Conservation (phyloP, 2,329 filamentous ascomycete species). For the Xylariaceae sp. region DNA sequence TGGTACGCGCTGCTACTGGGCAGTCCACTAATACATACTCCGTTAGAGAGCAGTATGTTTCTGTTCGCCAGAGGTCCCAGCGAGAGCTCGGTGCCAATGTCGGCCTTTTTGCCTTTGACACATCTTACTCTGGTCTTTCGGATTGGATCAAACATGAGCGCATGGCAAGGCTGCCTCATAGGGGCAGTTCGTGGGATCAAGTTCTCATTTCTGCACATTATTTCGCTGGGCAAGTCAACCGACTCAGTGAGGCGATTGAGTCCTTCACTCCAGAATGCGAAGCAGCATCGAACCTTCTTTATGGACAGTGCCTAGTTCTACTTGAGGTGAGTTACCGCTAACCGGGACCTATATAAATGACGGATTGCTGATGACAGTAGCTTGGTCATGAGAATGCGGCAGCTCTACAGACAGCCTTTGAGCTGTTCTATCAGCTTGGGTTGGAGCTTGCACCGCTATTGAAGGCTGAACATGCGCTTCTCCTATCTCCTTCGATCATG, state of each 20-base stretch:
- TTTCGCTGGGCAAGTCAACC: slow-evolving; percentile 27
- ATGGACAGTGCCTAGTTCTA: slow-evolving; percentile 27
- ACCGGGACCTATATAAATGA: background rate
- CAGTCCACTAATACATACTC: slow-evolving; percentile 12
- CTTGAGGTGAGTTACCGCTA: slow-evolving; percentile 21
- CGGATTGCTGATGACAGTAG: slow-evolving; percentile 8
- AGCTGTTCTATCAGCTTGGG: slow-evolving; percentile 28
- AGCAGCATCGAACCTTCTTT: slow-evolving; percentile 25
- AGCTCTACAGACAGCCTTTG: slow-evolving; percentile 26
- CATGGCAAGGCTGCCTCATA: slow-evolving; percentile 25
- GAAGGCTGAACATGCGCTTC: slow-evolving; percentile 24
- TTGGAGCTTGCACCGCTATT: slow-evolving; percentile 24
- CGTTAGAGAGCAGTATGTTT: slow-evolving; percentile 26
- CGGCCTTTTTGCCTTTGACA: slow-evolving; percentile 23
- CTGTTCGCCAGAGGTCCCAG: slow-evolving; percentile 25
- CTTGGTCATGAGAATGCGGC: slow-evolving; percentile 26
- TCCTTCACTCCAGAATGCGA: slow-evolving; percentile 25
- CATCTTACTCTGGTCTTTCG: slow-evolving; percentile 23
- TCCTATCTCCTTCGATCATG: slow-evolving; percentile 19
- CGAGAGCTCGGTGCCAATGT: slow-evolving; percentile 24
- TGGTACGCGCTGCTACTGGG: slow-evolving; percentile 9
- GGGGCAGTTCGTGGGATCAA: slow-evolving; percentile 25
- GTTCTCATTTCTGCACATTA: slow-evolving; percentile 27
- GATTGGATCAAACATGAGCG: slow-evolving; percentile 28
- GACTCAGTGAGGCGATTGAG: slow-evolving; percentile 26